These are phyloP conservation scores for Melampsora americana DNA, from an alignment of 1,284 basidiomycete genomes.

Conservation along the genomic window DNA sequence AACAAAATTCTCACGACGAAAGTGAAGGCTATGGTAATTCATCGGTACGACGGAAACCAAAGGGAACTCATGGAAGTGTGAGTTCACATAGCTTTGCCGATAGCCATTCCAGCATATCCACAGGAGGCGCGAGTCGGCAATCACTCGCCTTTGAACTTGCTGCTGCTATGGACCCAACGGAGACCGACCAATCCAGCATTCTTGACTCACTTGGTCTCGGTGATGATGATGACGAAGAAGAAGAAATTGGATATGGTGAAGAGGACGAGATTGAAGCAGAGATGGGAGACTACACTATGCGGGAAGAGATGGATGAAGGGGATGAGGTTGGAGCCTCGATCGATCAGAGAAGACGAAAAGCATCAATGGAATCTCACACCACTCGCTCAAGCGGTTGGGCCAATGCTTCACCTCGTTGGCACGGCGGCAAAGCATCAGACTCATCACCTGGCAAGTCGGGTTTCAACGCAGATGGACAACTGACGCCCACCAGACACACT, in stretches of 20 bases:
- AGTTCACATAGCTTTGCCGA: neutral
- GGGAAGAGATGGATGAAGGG: slow-evolving; percentile 6
- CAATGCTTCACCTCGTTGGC: neutral
- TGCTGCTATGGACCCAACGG: slow-evolving; percentile 41
- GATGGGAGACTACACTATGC: neutral
- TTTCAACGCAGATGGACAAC: neutral
- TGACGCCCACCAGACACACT: slow-evolving; percentile 4
- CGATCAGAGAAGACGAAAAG: neutral
- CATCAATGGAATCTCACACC: neutral
- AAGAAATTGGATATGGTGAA: neutral
- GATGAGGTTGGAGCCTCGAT: slow-evolving; percentile 2
- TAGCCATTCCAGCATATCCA: neutral
- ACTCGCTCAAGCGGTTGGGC: neutral
- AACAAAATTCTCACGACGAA: neutral
- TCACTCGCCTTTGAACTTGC: slow-evolving; percentile 42
- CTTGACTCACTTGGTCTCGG: slow-evolving; percentile 33
- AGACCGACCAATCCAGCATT: slow-evolving; percentile 34
- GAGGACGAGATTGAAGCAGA: slow-evolving; percentile 7
- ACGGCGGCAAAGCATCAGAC: neutral
- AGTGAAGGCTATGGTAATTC: neutral
- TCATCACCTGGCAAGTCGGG: neutral
- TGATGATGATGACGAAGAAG: slow-evolving; percentile 19
- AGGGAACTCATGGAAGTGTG: neutral
- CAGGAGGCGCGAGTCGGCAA: slow-evolving; percentile 19
- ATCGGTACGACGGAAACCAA: neutral